Conservation (phyloP, 1,284 basidiomycete species). For the Phaffia rhodozyma region DNA sequence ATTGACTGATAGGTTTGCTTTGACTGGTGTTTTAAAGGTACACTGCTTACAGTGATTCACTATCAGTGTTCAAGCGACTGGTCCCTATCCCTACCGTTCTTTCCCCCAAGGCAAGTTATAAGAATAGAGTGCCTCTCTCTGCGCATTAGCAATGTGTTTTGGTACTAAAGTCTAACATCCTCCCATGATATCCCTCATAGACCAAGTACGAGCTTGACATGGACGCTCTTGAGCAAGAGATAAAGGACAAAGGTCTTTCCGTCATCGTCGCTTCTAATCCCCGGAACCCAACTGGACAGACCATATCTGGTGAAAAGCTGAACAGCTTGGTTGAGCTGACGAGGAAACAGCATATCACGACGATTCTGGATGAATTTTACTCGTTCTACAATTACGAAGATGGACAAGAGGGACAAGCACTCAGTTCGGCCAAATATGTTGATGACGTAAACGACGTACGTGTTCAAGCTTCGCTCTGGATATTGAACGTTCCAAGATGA, state of each 20-base stretch:
- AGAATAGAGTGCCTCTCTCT: background rate
- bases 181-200: slow-evolving; percentile 28
- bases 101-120: slow-evolving; percentile 18
- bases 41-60: slow-evolving; percentile 46
- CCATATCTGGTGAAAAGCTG: slow-evolving; percentile 60
- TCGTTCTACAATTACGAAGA: slow-evolving; percentile 63
- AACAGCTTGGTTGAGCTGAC: slow-evolving; percentile 62
- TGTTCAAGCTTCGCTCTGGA: slow-evolving; percentile 3
- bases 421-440: slow-evolving; percentile 71
- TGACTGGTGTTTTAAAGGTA: slow-evolving; percentile 25
- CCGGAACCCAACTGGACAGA: slow-evolving; percentile 76
- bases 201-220: slow-evolving; percentile 60
- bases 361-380: slow-evolving; percentile 74
- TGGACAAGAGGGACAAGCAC: slow-evolving; percentile 56
- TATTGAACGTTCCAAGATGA: no score
- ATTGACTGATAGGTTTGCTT: background rate
- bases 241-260: slow-evolving; percentile 63
- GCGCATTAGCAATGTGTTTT: slow-evolving; percentile 10
- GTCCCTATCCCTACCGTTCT: slow-evolving; percentile 71
- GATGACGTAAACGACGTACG: slow-evolving; percentile 66
- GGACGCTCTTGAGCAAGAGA: slow-evolving; percentile 51
- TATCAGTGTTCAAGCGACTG: slow-evolving; percentile 75
- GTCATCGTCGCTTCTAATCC: slow-evolving; percentile 84
- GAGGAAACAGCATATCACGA: slow-evolving; percentile 55
- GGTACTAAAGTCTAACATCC: slow-evolving; percentile 50